Percentiles rank a stretch among this genome's conserved stretches.
Conservation (phyloP, 2,329 filamentous ascomycete genomes). For the Chrysoporthe puriensis region DNA sequence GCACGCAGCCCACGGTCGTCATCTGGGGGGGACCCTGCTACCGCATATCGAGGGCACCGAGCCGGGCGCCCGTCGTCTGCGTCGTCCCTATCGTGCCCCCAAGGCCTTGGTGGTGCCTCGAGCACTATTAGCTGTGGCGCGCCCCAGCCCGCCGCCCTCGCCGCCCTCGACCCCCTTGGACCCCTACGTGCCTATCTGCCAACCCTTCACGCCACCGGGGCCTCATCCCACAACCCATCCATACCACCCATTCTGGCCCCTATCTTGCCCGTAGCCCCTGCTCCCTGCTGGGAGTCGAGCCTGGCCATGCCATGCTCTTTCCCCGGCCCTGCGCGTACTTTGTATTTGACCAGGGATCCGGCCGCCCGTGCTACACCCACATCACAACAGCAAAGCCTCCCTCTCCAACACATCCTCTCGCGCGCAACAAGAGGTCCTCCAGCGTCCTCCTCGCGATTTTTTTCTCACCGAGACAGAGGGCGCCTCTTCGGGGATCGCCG, state of each 20-base stretch:
- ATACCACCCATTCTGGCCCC: background rate
- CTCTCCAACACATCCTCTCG: background rate
- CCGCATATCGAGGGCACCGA: constrained; percentile 4
- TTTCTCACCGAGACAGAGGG: background rate
- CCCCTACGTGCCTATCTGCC: background rate
- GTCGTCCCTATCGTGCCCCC: background rate
- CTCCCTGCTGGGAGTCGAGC: background rate
- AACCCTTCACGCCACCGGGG: background rate
- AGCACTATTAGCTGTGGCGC: background rate
- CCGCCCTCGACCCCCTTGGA: background rate
- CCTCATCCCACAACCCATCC: background rate
- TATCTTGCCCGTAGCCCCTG: background rate
- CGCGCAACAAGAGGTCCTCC: background rate
- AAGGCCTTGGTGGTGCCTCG: background rate
- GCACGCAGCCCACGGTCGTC: constrained; percentile 9
- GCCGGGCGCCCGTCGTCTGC: background rate
- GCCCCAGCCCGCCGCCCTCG: too few relatives aligned
- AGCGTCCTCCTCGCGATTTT: background rate
- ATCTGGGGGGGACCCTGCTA: constrained; percentile 10
- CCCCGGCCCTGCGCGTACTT: background rate
- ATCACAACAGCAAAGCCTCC: background rate
- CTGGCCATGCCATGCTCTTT: background rate
- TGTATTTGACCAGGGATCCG: background rate
- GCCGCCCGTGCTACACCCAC: background rate
- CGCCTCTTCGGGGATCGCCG: background rate